A percentile compares a stretch with the other conserved stretches of the same genome.
Evolutionary conservation across 768 basidiomycete species (phyloP).

Genomic region (Neoboletus magnificus): DNA sequence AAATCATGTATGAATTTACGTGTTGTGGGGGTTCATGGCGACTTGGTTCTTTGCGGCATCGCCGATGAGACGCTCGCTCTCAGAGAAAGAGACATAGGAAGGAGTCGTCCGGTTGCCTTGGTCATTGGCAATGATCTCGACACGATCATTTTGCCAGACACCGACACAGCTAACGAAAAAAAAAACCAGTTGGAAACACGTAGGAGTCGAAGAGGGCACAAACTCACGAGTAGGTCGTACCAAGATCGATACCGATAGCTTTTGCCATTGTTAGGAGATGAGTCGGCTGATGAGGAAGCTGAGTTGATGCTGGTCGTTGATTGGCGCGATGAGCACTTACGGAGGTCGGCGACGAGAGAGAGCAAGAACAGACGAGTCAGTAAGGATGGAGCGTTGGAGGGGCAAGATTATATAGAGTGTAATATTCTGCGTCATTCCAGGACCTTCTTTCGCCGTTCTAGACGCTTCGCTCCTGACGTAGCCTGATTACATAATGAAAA

Average conservation of each 20-base stretch:
- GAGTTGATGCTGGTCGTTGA: neutral
- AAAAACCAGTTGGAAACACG: constrained; percentile 3
- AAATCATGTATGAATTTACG: constrained; percentile 37
- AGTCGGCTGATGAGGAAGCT: constrained; percentile 8
- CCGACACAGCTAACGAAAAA: constrained; percentile 77
- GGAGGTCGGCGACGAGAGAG: constrained; percentile 4
- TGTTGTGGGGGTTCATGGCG: constrained; percentile 97
- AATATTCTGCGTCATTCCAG: constrained; percentile 32
- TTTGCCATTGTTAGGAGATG: constrained; percentile 47
- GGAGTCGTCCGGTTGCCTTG: constrained; percentile 95
- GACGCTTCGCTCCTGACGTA: constrained; percentile 33
- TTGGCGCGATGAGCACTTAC: constrained; percentile 18
- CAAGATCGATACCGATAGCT: constrained; percentile 88
- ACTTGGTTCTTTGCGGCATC: constrained; percentile 99
- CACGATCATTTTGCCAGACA: constrained; percentile 99
- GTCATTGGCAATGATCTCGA: constrained; percentile 96
- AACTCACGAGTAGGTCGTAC: constrained; percentile 89
- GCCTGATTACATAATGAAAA: constrained; percentile 32
- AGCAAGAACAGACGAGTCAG: constrained; percentile 9
- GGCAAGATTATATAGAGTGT: constrained; percentile 28
- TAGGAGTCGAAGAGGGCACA: neutral
- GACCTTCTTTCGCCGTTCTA: constrained; percentile 33
- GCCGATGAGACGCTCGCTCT: constrained; percentile 94
- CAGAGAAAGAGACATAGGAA: constrained; percentile 94
- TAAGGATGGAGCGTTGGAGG: constrained; percentile 1